These are phyloP conservation scores for Parmelia sp. DNA, from an alignment of 495 filamentous ascomycete species.

Conservation along the genomic window DNA sequence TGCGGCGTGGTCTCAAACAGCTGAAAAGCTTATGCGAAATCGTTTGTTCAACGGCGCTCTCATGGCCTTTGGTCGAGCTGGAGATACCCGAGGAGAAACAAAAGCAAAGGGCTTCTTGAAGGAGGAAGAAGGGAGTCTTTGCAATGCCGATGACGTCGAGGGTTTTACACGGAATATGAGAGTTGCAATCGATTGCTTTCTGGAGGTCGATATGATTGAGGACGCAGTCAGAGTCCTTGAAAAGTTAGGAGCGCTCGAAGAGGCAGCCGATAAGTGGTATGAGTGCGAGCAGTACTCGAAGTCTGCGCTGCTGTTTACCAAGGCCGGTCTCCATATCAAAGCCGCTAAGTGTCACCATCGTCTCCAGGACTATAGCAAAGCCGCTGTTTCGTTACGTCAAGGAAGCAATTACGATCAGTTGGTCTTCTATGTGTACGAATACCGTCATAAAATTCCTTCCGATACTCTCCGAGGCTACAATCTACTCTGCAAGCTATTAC, in stretches of 20 bases:
- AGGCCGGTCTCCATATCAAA: constrained; percentile 12
- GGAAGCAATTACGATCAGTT: constrained; percentile 26
- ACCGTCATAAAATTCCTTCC: constrained; percentile 8
- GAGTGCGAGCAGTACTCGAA: constrained; percentile 13
- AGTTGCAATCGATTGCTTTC: neutral
- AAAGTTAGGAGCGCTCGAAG: neutral
- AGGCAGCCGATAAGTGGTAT: constrained; percentile 4
- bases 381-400: constrained; percentile 35
- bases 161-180: neutral
- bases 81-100: neutral
- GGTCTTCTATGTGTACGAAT: constrained; percentile 26
- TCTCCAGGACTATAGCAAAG: constrained; percentile 22
- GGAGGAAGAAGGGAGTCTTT: neutral
- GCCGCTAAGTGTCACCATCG: constrained; percentile 25
- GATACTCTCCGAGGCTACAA: constrained; percentile 8
- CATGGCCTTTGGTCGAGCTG: neutral
- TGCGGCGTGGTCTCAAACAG: constrained; percentile 5
- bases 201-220: neutral
- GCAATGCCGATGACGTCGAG: neutral
- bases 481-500: constrained; percentile 28
- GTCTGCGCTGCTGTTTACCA: constrained; percentile 25
- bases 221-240: constrained; percentile 3
- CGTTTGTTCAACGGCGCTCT: constrained; percentile 5
- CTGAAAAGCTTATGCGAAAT: neutral
- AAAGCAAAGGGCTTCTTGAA: neutral